phyloP scores from a whole-genome alignment of 202 grass and related monocot species.

The Zoysia matrella region DNA sequence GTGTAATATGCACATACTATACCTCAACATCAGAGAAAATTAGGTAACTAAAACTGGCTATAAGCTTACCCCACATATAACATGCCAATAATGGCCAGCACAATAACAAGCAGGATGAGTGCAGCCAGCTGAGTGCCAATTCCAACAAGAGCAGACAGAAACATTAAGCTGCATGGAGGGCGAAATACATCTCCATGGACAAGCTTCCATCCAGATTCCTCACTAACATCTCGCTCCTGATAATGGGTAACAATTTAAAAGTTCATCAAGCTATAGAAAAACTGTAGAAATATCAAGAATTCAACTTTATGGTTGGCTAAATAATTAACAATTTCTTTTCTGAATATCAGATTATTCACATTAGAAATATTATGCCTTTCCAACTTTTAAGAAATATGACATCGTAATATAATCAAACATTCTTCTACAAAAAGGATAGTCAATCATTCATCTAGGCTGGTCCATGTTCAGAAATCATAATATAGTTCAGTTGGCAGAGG shows the following conservation, averaged over 20 bases:
- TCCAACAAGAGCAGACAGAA: conserved; percentile 93
- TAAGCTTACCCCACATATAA: conserved; percentile 85
- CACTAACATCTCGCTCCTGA: conserved; percentile 61
- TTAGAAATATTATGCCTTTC: not conserved
- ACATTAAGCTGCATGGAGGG: conserved; percentile 59
- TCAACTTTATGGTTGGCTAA: conserved; percentile 1
- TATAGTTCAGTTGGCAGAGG: not conserved
- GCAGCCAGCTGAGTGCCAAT: conserved; percentile 80
- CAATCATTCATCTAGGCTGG: not conserved
- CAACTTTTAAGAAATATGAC: conserved; percentile 4
- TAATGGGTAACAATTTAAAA: conserved; percentile 17
- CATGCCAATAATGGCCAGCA: conserved; percentile 94
- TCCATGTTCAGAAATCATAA: no score
- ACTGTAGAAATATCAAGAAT: not conserved
- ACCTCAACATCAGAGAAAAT: conserved; percentile 17
- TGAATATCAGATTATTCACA: conserved; percentile 14
- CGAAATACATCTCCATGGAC: conserved; percentile 96
- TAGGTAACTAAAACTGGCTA: not conserved
- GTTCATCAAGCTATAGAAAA: not conserved
- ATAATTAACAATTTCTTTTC: conserved; percentile 18
- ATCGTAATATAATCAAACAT: not conserved
- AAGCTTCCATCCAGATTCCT: no score
- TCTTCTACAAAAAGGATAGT: not conserved
- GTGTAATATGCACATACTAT: conserved; percentile 21
- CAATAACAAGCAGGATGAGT: conserved; percentile 91